Base-by-base conservation (phyloP, 345 rosid genomes). In the Nephelium lappaceum region DNA sequence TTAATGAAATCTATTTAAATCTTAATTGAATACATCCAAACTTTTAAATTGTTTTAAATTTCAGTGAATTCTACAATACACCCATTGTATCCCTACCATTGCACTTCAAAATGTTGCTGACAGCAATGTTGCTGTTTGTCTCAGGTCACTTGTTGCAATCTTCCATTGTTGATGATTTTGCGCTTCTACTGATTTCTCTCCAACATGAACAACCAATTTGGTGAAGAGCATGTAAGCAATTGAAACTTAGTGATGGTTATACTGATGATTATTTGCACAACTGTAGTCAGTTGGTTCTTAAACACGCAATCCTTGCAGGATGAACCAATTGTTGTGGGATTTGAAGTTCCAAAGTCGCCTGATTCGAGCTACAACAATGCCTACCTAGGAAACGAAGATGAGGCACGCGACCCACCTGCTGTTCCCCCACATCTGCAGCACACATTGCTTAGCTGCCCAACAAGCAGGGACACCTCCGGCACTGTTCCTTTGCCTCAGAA, bases 291-390 rank as follows among this genome's bases (percentile, higher is more conserved):
- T 21, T 58, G 68, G 64, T 67, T 39, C 64, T 65, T 78, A 61
- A 69, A 67, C 74, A 25, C 73, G 45, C 23, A 71, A 19, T 63
- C 47, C 36, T 76, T 83, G 80, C 89, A 93, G 98, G 98, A 93
- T 77, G 92, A 87, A 81, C 83, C 85, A 73, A 92, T 91, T 12
- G 99, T 93, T 36, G 87, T 16, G 66, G 99, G 99, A 69, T 97
- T 97, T 69, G 98, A 97, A 80, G 93, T 89, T 68, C 98, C 98
- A 25, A 77, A 78, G 58, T 97, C 99, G 7, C 99, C 99, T 0
- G 99, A 90, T 81, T 92, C 97, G 43, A 94, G 98, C 84, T 97
- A 97, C 88, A 91, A 86, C 87, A 93, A 90, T 72, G 83, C 73
- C 15, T 90, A 89, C 81, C 86, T 89, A 5, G 69, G 91, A 36